These are phyloP conservation scores for Sporothrix phasma DNA, from an alignment of 2,329 filamentous ascomycete genomes.

Conservation along the genomic window DNA sequence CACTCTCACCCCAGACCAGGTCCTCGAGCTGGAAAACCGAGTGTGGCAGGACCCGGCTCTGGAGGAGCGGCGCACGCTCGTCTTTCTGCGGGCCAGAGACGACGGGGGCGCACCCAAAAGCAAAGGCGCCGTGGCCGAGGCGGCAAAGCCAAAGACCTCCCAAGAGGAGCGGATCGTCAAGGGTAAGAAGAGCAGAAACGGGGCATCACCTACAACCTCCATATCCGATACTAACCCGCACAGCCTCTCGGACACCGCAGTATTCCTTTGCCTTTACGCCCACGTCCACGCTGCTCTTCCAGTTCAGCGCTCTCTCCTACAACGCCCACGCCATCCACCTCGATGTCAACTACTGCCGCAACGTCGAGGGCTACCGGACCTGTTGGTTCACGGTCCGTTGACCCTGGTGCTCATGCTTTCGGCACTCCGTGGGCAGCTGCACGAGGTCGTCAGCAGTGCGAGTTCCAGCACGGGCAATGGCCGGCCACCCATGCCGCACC, in stretches of 20 bases:
- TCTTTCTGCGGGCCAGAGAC: constrained; percentile 38
- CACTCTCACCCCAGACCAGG: background rate
- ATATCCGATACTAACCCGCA: background rate
- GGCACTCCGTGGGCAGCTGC: constrained; percentile 44
- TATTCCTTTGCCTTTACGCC: constrained; percentile 50
- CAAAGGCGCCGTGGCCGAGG: background rate
- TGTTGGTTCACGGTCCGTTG: constrained; percentile 82
- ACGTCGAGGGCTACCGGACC: constrained; percentile 64
- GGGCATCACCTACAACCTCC: too few relatives aligned
- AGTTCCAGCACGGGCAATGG: background rate
- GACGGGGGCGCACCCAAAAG: background rate
- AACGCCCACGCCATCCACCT: constrained; percentile 91
- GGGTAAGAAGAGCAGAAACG: background rate
- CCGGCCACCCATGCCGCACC: constrained; percentile 19
- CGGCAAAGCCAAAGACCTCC: background rate
- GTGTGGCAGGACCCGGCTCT: constrained; percentile 26
- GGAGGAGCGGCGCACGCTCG: constrained; percentile 40
- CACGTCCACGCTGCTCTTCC: constrained; percentile 64
- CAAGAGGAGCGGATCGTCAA: background rate
- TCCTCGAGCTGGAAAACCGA: constrained; percentile 10
- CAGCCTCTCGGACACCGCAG: constrained; percentile 29
- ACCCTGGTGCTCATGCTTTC: constrained; percentile 67
- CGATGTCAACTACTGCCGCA: constrained; percentile 58
- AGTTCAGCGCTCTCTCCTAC: constrained; percentile 82
- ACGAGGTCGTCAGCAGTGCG: constrained; percentile 18